Percentiles rank a stretch among this genome's conserved stretches.
Conservation (phyloP, 2,329 filamentous ascomycete species). For the Fusarium sp. region DNA sequence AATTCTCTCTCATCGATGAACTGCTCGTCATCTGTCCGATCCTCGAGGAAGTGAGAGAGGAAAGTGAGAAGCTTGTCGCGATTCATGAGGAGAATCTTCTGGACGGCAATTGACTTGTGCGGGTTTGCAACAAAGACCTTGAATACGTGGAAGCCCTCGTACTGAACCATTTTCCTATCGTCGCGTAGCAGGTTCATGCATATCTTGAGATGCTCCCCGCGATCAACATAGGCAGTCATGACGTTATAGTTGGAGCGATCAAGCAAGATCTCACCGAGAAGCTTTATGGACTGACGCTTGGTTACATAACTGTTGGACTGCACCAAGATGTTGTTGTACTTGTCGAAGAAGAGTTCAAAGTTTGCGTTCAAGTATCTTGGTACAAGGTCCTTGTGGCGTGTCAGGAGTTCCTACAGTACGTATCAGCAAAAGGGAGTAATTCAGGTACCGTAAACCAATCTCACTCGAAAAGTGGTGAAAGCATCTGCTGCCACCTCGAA, state of each 20-base stretch:
- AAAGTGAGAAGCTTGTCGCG: slow-evolving; percentile 90
- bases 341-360: slow-evolving; percentile 91
- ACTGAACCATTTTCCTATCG: slow-evolving; percentile 98
- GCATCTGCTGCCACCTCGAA: slow-evolving; percentile 98
- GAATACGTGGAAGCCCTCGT: slow-evolving; percentile 99
- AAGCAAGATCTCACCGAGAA: slow-evolving; percentile 92
- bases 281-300: slow-evolving; percentile 96
- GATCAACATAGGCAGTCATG: slow-evolving; percentile 97
- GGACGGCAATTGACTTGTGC: slow-evolving; percentile 95
- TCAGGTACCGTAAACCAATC: slow-evolving; percentile 36
- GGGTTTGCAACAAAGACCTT: slow-evolving; percentile 99
- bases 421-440: slow-evolving; percentile 12
- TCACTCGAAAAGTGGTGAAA: slow-evolving; percentile 94
- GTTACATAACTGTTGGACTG: slow-evolving; percentile 97
- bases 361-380: slow-evolving; percentile 88
- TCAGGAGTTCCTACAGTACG: slow-evolving; percentile 79
- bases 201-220: slow-evolving; percentile 94
- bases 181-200: slow-evolving; percentile 97
- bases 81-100: slow-evolving; percentile 96
- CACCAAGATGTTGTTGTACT: slow-evolving; percentile 87
- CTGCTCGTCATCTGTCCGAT: slow-evolving; percentile 96
- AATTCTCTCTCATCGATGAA: slow-evolving; percentile 99
- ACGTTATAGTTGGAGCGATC: slow-evolving; percentile 97
- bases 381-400: slow-evolving; percentile 91
- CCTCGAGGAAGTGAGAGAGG: slow-evolving; percentile 89